Evolutionary conservation across 2,329 filamentous ascomycete species (phyloP), one percentile per base, ranked within the genome.

Genomic region (Pleoardoris graminearum): DNA sequence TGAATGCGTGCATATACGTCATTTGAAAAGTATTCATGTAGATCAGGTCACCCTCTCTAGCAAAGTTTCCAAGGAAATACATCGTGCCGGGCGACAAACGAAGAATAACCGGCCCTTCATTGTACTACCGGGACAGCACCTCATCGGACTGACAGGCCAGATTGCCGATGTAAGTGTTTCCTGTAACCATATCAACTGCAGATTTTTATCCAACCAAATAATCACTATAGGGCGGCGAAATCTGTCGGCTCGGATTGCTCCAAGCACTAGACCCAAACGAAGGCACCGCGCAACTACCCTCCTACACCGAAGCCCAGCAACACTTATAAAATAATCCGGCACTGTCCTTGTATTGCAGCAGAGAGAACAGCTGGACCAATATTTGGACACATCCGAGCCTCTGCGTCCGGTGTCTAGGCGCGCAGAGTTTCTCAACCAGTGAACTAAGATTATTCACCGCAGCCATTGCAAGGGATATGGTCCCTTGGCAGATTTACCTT

Each of bases 391-490:
- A 43, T 30, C 23, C 39, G 1, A 29, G 10, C n/a, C 23, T 43
- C 23, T 8, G n/a, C 3, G 16, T 43, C 8, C 39, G n/a, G 14
- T 3, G 14, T 14, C n/a, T 43, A n/a, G n/a, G n/a, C n/a, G 1
- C 16, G 3, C 39, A 43, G 19, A 10, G 11, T 2, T 30, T 16
- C 12, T 4, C 38, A 41, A 25, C 22, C n/a, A n/a, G n/a, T 8
- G 22, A 16, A 17, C 11, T 43, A 10, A 23, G 25, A 16, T 30
- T 25, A 8, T 42, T 29, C 39, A 29, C 7, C 10, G 23, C 14
- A 17, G 39, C 29, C n/a, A 43, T 43, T n/a, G n/a, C 25, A 43
- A 43, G n/a, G 4, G 39, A 43, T 30, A 43, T 43, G 39, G 30
- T 16, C 12, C 39, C 39, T 12, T 43, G 39, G 39, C 39, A 43